phyloP scores from a whole-genome alignment of 176 grass and related monocot species.

The Aegilops speltoides region DNA sequence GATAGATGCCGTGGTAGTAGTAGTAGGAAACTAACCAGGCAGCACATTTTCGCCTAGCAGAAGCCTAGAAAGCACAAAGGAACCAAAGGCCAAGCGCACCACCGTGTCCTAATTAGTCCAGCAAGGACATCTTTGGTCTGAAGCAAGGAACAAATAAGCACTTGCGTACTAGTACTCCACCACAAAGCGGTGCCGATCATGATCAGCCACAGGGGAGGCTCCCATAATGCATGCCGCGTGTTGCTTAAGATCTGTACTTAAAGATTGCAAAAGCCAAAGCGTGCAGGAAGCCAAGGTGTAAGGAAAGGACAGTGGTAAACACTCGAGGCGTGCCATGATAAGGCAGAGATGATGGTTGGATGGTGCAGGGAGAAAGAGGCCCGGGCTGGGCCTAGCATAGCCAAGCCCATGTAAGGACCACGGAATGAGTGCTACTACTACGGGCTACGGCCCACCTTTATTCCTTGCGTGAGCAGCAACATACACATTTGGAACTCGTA shows the following conservation, averaged over 20 bases:
- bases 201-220: constrained; percentile 4
- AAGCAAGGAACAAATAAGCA: constrained; percentile 41
- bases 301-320: no score
- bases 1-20: background rate
- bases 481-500: background rate
- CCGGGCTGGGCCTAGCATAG: constrained; percentile 9
- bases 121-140: constrained; percentile 25
- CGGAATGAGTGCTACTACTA: background rate
- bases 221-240: constrained; percentile 15
- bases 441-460: constrained; percentile 18
- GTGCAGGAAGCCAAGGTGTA: no score
- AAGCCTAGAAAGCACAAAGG: constrained; percentile 8
- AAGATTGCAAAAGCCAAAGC: constrained; percentile 30
- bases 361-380: constrained; percentile 11
- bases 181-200: constrained; percentile 26
- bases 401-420: constrained; percentile 32
- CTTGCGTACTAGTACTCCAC: background rate
- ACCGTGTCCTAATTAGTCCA: constrained; percentile 10
- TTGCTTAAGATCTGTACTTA: constrained; percentile 14
- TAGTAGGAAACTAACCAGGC: constrained; percentile 19
- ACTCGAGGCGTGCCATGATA: constrained; percentile 3
- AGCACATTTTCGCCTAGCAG: constrained; percentile 13
- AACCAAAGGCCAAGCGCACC: background rate
- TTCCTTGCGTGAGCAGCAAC: constrained; percentile 3
- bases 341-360: background rate